Conservation (phyloP, 2,329 filamentous ascomycete species). For the Aureobasidium sp. region DNA sequence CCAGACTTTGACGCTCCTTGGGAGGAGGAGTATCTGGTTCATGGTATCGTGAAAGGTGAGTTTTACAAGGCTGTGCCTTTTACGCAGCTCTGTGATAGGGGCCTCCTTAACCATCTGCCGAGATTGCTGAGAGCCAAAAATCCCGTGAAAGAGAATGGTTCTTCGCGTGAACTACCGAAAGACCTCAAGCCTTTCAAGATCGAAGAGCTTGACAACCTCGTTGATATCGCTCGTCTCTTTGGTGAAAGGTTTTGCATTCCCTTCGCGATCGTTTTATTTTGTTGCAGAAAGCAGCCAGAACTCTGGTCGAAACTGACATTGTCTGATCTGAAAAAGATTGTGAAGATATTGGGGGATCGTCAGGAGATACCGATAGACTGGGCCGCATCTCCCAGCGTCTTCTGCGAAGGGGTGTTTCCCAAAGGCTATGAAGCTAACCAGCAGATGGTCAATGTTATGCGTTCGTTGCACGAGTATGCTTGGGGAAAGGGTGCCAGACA, state of each 20-base stretch:
- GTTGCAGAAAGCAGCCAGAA: neutral
- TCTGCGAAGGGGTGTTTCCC: no score
- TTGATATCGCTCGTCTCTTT: neutral
- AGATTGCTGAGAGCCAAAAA: no score
- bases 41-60: neutral
- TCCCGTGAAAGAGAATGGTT: no score
- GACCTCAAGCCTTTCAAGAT: no score
- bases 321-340: no score
- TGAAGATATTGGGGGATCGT: no score
- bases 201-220: neutral
- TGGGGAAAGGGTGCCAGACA: neutral
- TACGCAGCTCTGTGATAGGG: neutral
- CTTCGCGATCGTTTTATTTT: neutral
- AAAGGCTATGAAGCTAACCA: neutral
- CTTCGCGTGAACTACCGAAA: no score
- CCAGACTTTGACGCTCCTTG: neutral
- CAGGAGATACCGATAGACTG: no score
- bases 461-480: neutral
- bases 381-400: no score
- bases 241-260: neutral
- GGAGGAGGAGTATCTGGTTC: neutral
- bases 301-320: no score
- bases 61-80: neutral
- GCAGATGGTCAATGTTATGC: neutral
- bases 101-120: no score